Evolutionary conservation across 306 rosid genomes (phyloP).

Genomic region (Astragalus membranaceus): DNA sequence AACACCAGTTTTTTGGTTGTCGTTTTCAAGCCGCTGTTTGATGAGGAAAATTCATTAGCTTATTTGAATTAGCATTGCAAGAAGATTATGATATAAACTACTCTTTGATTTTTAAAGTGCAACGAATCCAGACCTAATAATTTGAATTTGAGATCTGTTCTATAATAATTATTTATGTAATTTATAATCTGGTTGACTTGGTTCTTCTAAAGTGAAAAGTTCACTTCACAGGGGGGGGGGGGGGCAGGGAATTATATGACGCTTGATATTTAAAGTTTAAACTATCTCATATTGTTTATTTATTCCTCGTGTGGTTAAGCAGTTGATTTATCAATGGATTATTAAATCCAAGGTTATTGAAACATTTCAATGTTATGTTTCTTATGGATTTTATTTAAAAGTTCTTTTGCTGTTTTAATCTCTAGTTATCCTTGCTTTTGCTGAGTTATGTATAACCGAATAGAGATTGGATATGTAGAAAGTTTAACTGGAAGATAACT

Average conservation of each 20-base stretch:
- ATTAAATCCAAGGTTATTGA: not conserved
- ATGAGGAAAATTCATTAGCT: not conserved
- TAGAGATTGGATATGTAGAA: not conserved
- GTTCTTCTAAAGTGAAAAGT: not conserved
- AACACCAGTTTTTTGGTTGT: not conserved
- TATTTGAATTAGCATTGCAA: not conserved
- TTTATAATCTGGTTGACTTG: not conserved
- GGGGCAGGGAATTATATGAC: not conserved
- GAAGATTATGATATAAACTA: not conserved
- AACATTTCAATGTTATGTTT: not conserved
- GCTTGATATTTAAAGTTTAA: not conserved
- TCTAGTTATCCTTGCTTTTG: not conserved
- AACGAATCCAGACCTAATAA: not conserved
- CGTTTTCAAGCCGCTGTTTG: not conserved
- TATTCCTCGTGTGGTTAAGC: not conserved
- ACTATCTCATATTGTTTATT: not conserved
- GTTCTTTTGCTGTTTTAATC: not conserved
- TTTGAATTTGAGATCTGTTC: conserved; percentile 1
- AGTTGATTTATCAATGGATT: not conserved
- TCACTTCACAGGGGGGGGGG: not conserved
- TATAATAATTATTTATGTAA: not conserved
- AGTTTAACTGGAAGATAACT: not conserved
- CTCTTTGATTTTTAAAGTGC: not conserved
- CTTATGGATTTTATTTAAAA: not conserved
- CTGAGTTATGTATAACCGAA: not conserved